These are phyloP conservation scores for Actinidia polygama DNA, from an alignment of 179 eudicot genomes.

Conservation along the genomic window DNA sequence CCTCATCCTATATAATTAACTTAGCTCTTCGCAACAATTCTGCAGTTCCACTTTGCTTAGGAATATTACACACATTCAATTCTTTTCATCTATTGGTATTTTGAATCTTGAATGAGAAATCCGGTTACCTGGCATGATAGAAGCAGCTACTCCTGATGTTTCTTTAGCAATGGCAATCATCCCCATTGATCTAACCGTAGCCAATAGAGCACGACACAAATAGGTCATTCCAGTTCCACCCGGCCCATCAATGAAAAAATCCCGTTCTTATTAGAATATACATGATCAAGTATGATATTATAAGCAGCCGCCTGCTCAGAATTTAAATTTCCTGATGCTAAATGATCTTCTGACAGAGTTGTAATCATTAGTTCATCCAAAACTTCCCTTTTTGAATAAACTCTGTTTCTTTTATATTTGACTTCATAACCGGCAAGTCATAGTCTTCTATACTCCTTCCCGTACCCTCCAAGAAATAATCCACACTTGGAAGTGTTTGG, in stretches of 20 bases:
- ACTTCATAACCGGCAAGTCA: neutral
- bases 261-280: no score
- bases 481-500: neutral
- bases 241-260: neutral
- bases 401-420: neutral
- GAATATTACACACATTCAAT: neutral
- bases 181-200: neutral
- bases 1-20: conserved; percentile 1
- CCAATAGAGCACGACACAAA: neutral
- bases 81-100: neutral
- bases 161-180: no score
- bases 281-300: no score
- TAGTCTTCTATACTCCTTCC: neutral
- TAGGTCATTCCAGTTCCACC: neutral
- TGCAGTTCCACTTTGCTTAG: conserved; percentile 9
- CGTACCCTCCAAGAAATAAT: conserved; percentile 1
- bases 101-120: neutral
- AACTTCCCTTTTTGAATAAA: no score
- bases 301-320: no score
- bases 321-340: no score
- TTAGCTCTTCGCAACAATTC: neutral
- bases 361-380: no score
- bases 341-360: no score
- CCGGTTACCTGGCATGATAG: no score
- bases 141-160: no score